A percentile compares a stretch with the other conserved stretches of the same genome.
phyloP scores from a whole-genome alignment of 2,329 filamentous ascomycete genomes.

The Akanthomyces dipterigenus region DNA sequence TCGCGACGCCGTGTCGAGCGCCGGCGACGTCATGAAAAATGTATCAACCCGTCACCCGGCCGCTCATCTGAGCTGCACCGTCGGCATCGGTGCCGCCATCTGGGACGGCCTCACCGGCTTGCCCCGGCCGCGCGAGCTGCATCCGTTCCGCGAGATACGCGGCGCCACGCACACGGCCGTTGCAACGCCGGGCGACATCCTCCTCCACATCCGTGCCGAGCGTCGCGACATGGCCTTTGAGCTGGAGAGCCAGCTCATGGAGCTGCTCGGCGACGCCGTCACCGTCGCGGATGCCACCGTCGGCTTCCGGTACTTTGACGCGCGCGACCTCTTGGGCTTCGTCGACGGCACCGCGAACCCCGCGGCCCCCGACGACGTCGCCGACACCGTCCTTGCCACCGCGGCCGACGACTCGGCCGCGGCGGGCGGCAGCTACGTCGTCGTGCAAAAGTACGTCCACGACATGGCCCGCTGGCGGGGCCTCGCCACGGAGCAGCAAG shows the following conservation, averaged over 20 bases:
- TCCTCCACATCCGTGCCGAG: conserved; percentile 53
- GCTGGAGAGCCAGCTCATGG: conserved; percentile 49
- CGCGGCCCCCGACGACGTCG: conserved; percentile 35
- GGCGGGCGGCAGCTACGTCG: conserved; percentile 48
- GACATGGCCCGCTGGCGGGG: conserved; percentile 40
- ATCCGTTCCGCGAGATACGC: conserved; percentile 39
- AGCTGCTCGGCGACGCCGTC: conserved; percentile 39
- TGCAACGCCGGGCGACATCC: conserved; percentile 48
- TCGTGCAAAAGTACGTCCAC: conserved; percentile 54
- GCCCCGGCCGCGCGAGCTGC: conserved; percentile 44
- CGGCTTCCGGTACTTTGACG: conserved; percentile 55
- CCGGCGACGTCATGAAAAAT: conserved; percentile 44
- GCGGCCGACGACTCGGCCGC: conserved; percentile 31
- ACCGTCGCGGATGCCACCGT: conserved; percentile 44
- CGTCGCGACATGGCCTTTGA: conserved; percentile 52
- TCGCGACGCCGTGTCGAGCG: conserved; percentile 35
- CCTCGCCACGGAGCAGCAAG: conserved; percentile 44
- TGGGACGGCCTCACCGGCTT: conserved; percentile 42
- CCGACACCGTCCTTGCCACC: conserved; percentile 35
- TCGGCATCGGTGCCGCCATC: conserved; percentile 44
- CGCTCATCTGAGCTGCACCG: conserved; percentile 42
- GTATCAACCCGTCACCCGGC: conserved; percentile 45
- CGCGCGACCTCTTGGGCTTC: conserved; percentile 51
- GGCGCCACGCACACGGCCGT: conserved; percentile 44
- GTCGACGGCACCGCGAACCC: conserved; percentile 56